These are phyloP conservation scores for Tricholoma flavovirens DNA, from an alignment of 768 basidiomycete genomes.

Conservation along the genomic window DNA sequence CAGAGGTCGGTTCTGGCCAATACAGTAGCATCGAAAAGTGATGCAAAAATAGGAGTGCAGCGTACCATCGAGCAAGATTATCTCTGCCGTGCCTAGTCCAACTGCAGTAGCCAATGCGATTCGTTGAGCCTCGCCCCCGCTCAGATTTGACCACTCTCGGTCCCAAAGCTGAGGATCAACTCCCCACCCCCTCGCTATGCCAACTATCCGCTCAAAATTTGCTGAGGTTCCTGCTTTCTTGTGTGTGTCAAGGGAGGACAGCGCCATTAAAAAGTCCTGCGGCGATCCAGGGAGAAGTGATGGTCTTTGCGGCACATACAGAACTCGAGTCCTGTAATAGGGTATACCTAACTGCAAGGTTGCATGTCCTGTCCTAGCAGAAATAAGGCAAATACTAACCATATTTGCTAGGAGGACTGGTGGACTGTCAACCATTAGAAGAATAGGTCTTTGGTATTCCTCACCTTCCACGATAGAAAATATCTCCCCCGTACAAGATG, in stretches of 20 bases:
- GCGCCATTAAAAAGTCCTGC: constrained; percentile 55
- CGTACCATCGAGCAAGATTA: constrained; percentile 76
- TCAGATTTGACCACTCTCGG: constrained; percentile 71
- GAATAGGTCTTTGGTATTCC: background rate
- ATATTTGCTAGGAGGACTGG: background rate
- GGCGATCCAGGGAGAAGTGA: constrained; percentile 83
- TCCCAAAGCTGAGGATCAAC: constrained; percentile 69
- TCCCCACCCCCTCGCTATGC: constrained; percentile 60
- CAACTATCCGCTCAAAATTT: constrained; percentile 35
- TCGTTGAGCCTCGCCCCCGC: constrained; percentile 84
- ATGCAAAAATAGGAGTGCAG: constrained; percentile 6
- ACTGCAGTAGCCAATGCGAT: constrained; percentile 74
- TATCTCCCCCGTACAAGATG: constrained; percentile 59
- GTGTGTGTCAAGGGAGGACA: constrained; percentile 50
- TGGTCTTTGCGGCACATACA: constrained; percentile 86
- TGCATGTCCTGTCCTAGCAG: background rate
- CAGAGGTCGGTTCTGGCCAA: constrained; percentile 78
- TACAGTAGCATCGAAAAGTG: background rate
- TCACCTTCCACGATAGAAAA: constrained; percentile 63
- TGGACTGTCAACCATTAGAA: background rate
- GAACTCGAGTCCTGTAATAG: constrained; percentile 67
- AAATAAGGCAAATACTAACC: background rate
- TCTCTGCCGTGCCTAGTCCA: constrained; percentile 68
- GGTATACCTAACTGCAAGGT: constrained; percentile 57
- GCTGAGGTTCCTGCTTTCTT: constrained; percentile 19